Conservation (phyloP, 305 asterid genomes). For the Fraxinus paxiana region DNA sequence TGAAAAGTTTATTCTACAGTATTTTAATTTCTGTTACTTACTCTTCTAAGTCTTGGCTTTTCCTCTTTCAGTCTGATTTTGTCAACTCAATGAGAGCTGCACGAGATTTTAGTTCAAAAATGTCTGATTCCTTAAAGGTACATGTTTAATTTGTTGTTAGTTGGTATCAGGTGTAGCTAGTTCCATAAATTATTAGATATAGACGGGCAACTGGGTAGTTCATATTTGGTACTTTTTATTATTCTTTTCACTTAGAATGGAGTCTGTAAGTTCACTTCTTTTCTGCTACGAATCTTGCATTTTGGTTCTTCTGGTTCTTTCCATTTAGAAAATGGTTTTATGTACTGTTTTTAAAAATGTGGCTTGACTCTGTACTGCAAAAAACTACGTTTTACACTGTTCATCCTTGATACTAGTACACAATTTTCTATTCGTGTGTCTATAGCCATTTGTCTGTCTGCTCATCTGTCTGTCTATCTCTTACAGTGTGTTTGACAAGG, state of each 20-base stretch:
- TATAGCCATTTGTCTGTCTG: background rate
- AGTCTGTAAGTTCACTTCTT: background rate
- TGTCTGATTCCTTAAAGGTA: constrained; percentile 67
- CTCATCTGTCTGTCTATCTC: background rate
- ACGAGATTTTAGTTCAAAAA: constrained; percentile 72
- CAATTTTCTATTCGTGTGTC: background rate
- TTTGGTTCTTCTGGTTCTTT: background rate
- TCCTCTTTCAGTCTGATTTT: constrained; percentile 39
- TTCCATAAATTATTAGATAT: background rate
- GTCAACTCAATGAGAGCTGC: constrained; percentile 96
- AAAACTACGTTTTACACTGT: background rate
- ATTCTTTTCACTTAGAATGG: background rate
- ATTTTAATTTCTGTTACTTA: background rate
- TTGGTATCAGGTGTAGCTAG: background rate
- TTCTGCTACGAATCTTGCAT: background rate
- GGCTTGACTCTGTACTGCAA: background rate
- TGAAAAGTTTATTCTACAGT: background rate
- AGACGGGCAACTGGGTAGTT: background rate
- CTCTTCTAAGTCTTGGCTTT: background rate
- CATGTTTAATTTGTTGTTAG: background rate
- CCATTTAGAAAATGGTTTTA: background rate
- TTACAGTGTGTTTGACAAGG: background rate
- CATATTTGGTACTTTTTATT: background rate
- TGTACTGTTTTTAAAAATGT: background rate
- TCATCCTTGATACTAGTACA: background rate